phyloP scores from a whole-genome alignment of 176 grass and related monocot genomes.

The Bromus sterilis region DNA sequence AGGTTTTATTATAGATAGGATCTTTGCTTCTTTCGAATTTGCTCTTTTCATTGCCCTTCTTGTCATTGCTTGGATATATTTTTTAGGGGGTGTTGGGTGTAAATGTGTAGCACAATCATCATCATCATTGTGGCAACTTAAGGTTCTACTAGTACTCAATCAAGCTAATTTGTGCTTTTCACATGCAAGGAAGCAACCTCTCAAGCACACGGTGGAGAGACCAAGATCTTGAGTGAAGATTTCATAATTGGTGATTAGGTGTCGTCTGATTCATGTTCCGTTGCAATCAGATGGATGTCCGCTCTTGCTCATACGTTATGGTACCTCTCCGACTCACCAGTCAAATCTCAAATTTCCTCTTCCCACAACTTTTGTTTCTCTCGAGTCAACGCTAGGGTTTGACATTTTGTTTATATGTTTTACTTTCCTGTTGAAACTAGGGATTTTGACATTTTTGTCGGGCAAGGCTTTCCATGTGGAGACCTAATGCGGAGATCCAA shows the following conservation, averaged over 20 bases:
- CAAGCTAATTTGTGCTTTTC: not conserved
- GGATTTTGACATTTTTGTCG: too few species aligned
- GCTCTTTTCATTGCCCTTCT: not conserved
- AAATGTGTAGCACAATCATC: not conserved
- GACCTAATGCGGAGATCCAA: too few species aligned
- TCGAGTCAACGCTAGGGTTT: not conserved
- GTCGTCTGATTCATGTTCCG: accelerated
- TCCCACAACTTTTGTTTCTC: not conserved
- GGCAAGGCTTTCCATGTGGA: too few species aligned
- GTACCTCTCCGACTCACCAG: too few species aligned
- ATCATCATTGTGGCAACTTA: not conserved
- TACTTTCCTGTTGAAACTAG: not conserved
- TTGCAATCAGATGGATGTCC: accelerated
- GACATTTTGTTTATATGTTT: not conserved
- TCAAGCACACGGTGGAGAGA: not conserved
- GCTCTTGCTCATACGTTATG: too few species aligned
- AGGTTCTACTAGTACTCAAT: not conserved
- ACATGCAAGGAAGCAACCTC: not conserved
- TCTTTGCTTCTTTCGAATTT: not conserved
- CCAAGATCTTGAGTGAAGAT: not conserved
- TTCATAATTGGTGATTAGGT: not conserved
- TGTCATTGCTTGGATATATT: not conserved
- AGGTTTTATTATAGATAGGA: not conserved
- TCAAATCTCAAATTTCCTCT: too few species aligned
- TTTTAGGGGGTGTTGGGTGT: not conserved